Base-by-base conservation (phyloP, 345 rosid genomes). In the Lumnitzera littorea region DNA sequence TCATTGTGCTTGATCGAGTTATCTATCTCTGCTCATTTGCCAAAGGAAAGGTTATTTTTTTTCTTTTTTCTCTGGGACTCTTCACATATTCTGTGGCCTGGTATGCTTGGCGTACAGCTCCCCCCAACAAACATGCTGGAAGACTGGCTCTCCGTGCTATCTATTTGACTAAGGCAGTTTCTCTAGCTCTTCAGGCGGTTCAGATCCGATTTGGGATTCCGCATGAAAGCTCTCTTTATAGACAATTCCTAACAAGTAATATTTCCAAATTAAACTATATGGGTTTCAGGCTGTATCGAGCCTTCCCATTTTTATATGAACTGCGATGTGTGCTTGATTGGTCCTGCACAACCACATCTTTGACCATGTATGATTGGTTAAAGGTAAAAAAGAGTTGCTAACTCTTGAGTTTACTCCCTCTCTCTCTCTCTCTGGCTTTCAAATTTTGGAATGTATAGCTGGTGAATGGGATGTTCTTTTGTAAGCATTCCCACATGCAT, bases 311-410 rank as follows among this genome's bases (percentile, higher is more conserved):
- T 65, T 74, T 78, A 27, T 69, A 78, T 54, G 82, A 78, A 67
- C 53, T 78, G 31, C 74, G 82, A 55, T 78, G 82, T 51, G 82
- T 78, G 46, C 82, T 78, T 53, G 82, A 78, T 63, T 78, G 82
- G 82, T 78, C 82, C 48, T 78, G 82, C 74, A 78, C 82, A 12
- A 62, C 82, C 15, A 78, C 82, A 20, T 74, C 82, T 11, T 69
- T 78, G 79, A 78, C 74, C 36, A 74, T 78, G 82, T 78, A 78
- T 51, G 82, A 74, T 59, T 78, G 82, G 82, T 51, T 74, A 62
- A 78, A 78, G 79, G 82, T 78, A 62, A 51, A 36, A 36, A 23
- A 2, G 14, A 12, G 12, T 5, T 31, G 60, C 15, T 24, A 17
- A 31, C 50, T 46, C 23, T 41, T 13, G 0, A 8, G 15, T n/a